These are phyloP conservation scores for Diplocarpon mali DNA, from an alignment of 2,329 filamentous ascomycete genomes.

Conservation along the genomic window DNA sequence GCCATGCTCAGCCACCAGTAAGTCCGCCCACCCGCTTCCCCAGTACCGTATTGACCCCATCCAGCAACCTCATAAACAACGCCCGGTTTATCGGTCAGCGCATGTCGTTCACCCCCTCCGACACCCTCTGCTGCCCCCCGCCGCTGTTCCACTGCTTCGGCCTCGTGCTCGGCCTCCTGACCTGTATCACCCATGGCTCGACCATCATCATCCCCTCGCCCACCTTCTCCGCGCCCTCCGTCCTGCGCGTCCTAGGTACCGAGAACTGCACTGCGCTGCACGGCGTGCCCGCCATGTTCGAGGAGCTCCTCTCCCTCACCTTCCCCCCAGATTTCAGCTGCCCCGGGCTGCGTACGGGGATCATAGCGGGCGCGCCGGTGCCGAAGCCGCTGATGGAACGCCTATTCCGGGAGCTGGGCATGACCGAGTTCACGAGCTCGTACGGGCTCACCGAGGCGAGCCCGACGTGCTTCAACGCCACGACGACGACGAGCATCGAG, in stretches of 20 bases:
- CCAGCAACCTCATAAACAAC: slow-evolving; percentile 95
- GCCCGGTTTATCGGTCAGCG: slow-evolving; percentile 72
- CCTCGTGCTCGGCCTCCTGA: slow-evolving; percentile 88
- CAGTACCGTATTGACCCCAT: no score
- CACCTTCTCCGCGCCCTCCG: slow-evolving; percentile 70
- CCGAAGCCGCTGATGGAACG: slow-evolving; percentile 71
- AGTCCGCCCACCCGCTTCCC: no score
- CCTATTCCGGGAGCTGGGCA: slow-evolving; percentile 61
- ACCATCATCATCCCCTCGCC: slow-evolving; percentile 78
- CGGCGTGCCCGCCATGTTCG: slow-evolving; percentile 91
- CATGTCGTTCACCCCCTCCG: slow-evolving; percentile 66
- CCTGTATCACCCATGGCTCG: slow-evolving; percentile 74
- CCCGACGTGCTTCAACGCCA: slow-evolving; percentile 53
- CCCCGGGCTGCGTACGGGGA: slow-evolving; percentile 68
- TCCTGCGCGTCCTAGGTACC: slow-evolving; percentile 43
- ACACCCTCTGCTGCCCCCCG: slow-evolving; percentile 75
- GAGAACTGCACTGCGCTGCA: slow-evolving; percentile 68
- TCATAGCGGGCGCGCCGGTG: slow-evolving; percentile 78
- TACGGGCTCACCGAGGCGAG: slow-evolving; percentile 41
- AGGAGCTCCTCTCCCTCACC: slow-evolving; percentile 58
- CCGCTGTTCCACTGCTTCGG: slow-evolving; percentile 90
- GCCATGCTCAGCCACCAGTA: no score
- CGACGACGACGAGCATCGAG: slow-evolving; percentile 52
- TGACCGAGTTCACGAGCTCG: slow-evolving; percentile 80
- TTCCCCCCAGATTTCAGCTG: slow-evolving; percentile 39